These are phyloP conservation scores for Neltuma alba DNA, from an alignment of 306 rosid genomes.

Conservation along the genomic window DNA sequence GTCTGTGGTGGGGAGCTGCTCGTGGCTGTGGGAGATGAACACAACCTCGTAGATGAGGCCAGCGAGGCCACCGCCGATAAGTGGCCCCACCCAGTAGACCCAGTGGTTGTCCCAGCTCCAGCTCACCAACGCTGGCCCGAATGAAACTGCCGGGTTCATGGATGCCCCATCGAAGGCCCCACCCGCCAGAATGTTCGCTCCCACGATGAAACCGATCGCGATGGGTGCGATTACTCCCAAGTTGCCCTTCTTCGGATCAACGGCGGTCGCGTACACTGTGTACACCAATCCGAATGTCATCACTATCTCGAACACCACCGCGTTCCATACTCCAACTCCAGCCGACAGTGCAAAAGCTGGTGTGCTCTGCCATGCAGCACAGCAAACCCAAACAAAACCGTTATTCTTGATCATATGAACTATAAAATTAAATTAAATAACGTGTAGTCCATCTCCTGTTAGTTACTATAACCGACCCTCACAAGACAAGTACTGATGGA, in stretches of 20 bases:
- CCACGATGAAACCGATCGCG: slow-evolving; percentile 94
- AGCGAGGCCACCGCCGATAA: slow-evolving; percentile 78
- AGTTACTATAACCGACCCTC: not conserved
- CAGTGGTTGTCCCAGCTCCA: slow-evolving; percentile 83
- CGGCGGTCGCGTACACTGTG: slow-evolving; percentile 89
- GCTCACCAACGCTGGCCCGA: slow-evolving; percentile 83
- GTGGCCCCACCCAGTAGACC: slow-evolving; percentile 94
- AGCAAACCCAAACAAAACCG: not conserved
- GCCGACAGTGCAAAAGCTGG: slow-evolving; percentile 58
- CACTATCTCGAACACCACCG: slow-evolving; percentile 81
- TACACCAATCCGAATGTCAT: slow-evolving; percentile 91
- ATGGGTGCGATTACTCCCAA: slow-evolving; percentile 81
- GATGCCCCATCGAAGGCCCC: slow-evolving; percentile 90
- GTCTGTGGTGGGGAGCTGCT: slow-evolving; percentile 61
- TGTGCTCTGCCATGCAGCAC: slow-evolving; percentile 47
- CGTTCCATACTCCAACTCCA: slow-evolving; percentile 76
- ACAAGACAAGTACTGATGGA: not conserved
- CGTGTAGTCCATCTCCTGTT: not conserved
- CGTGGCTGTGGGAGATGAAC: slow-evolving; percentile 70
- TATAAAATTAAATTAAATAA: not conserved
- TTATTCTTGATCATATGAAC: not conserved
- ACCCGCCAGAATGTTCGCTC: slow-evolving; percentile 81
- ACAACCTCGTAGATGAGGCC: slow-evolving; percentile 62
- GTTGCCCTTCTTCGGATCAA: slow-evolving; percentile 80
- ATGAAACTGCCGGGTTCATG: slow-evolving; percentile 93